Conservation (phyloP, 352 stramenopile species). For the Pythium insidiosum region DNA sequence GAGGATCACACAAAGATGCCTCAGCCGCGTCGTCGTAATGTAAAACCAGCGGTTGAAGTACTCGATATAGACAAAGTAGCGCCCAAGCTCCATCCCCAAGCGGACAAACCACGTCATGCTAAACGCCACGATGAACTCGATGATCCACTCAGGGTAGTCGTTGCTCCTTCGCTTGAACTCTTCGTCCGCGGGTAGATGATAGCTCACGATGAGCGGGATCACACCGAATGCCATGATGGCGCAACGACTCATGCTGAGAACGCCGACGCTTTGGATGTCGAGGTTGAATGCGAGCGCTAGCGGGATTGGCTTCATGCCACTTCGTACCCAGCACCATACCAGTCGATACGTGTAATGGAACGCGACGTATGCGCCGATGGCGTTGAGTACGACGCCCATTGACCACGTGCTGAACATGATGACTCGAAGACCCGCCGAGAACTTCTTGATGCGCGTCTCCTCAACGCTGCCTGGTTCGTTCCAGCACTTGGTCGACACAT, state of each 20-base stretch:
- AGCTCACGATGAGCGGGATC: not conserved
- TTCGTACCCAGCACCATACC: slow-evolving; percentile 11
- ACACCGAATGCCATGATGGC: slow-evolving; percentile 21
- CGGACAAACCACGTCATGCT: not conserved
- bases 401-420: slow-evolving; percentile 32
- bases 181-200: not conserved
- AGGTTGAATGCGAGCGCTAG: slow-evolving; percentile 23
- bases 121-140: not conserved
- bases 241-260: slow-evolving; percentile 22
- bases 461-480: slow-evolving; percentile 18
- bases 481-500: slow-evolving; percentile 27
- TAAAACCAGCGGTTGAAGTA: not conserved
- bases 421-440: slow-evolving; percentile 16
- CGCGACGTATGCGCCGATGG: slow-evolving; percentile 20
- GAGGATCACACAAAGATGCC: not conserved
- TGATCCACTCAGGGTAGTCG: not conserved
- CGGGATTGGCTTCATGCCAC: slow-evolving; percentile 17
- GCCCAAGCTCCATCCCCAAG: not conserved
- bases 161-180: not conserved
- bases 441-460: slow-evolving; percentile 14
- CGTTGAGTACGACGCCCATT: slow-evolving; percentile 29
- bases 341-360: slow-evolving; percentile 16
- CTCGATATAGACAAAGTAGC: not conserved
- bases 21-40: not conserved
- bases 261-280: slow-evolving; percentile 28